Percentiles rank a stretch among this genome's conserved stretches.
Evolutionary conservation across 305 asterid species (phyloP).

Genomic region (Fraxinus baroniana): DNA sequence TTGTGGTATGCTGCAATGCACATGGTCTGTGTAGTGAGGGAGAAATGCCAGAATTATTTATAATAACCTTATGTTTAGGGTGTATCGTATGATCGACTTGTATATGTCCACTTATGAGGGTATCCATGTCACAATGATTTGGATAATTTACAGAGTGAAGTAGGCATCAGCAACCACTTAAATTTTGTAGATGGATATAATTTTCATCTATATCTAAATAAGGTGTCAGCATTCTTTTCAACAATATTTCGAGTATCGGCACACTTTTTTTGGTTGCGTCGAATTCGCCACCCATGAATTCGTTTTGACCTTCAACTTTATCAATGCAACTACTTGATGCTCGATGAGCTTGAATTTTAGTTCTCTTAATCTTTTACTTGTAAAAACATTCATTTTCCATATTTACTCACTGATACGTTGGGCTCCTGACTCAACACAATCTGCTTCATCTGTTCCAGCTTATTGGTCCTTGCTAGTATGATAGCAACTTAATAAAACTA

Average conservation of each 20-base stretch:
- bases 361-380: neutral
- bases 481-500: conserved; percentile 1
- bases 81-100: neutral
- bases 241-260: conserved; percentile 12
- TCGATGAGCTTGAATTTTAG: neutral
- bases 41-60: neutral
- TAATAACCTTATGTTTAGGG: neutral
- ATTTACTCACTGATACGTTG: neutral
- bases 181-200: neutral
- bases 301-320: neutral
- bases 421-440: neutral
- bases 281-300: neutral
- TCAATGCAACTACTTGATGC: neutral
- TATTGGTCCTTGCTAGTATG: conserved; percentile 7
- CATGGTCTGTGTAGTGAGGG: neutral
- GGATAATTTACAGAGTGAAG: neutral
- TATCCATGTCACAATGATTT: neutral
- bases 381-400: neutral
- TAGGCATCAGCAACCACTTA: conserved; percentile 4
- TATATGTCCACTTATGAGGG: neutral
- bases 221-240: neutral
- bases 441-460: neutral
- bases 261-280: neutral
- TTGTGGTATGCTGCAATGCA: neutral
- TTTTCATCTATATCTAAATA: neutral